Percentiles rank a stretch among this genome's conserved stretches.
These are phyloP conservation scores for Macadamia integrifolia DNA, from an alignment of 164 flowering plant genomes.

Conservation along the genomic window DNA sequence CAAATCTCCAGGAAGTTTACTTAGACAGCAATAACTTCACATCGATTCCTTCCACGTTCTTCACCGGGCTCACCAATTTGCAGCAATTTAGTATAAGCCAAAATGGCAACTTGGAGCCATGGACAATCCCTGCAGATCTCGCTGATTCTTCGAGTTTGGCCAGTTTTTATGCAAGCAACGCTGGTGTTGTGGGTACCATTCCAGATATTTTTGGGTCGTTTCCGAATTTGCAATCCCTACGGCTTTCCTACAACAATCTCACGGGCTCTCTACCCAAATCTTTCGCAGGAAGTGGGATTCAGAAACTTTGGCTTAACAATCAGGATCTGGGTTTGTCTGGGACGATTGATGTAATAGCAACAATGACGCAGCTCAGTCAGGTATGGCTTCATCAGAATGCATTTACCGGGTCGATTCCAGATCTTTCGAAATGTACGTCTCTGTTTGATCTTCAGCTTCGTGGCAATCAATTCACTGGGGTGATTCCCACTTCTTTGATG, in stretches of 20 bases:
- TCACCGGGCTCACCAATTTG: slow-evolving; percentile 22
- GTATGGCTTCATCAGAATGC: slow-evolving; percentile 48
- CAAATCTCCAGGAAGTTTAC: slow-evolving; percentile 16
- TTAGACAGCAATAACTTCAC: slow-evolving; percentile 31
- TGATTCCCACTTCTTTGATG: slow-evolving; percentile 31
- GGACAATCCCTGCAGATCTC: slow-evolving; percentile 35
- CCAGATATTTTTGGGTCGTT: slow-evolving; percentile 33
- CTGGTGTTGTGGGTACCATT: slow-evolving; percentile 26
- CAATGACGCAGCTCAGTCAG: slow-evolving; percentile 32
- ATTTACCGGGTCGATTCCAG: slow-evolving; percentile 48
- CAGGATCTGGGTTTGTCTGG: slow-evolving; percentile 34
- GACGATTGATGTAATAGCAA: slow-evolving; percentile 27
- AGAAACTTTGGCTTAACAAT: slow-evolving; percentile 40
- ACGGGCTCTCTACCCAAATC: slow-evolving; percentile 37
- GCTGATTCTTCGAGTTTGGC: slow-evolving; percentile 16
- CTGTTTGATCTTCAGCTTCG: slow-evolving; percentile 47
- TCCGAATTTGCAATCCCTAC: slow-evolving; percentile 23
- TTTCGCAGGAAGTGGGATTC: slow-evolving; percentile 24
- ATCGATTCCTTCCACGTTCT: slow-evolving; percentile 14
- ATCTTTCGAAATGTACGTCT: slow-evolving; percentile 29
- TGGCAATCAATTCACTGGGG: slow-evolving; percentile 44
- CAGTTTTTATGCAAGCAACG: slow-evolving; percentile 22
- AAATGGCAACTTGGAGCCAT: slow-evolving; percentile 23
- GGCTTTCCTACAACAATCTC: slow-evolving; percentile 49
- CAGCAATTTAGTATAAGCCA: slow-evolving; percentile 19